phyloP scores from a whole-genome alignment of 2,329 filamentous ascomycete genomes.

The Botrytis elliptica region DNA sequence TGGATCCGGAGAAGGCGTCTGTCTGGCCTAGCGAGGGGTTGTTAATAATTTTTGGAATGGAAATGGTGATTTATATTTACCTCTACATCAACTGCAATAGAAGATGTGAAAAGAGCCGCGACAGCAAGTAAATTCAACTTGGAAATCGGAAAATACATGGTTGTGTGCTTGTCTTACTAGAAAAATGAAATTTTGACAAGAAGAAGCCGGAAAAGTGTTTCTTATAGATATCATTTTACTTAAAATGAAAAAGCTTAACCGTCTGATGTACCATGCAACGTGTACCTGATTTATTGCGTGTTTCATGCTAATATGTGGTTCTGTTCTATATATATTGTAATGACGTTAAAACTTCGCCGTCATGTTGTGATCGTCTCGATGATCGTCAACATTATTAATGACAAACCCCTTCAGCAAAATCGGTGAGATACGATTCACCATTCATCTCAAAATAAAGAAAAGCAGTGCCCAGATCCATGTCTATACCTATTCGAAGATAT shows the following conservation, averaged over 20 bases:
- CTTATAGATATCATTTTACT: neutral
- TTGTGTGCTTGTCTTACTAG: neutral
- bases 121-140: neutral
- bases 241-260: neutral
- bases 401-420: no score
- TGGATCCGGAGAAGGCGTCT: neutral
- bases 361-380: neutral
- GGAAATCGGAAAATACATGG: neutral
- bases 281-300: neutral
- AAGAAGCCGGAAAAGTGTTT: neutral
- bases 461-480: neutral
- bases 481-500: neutral
- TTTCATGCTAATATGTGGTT: conserved; percentile 10
- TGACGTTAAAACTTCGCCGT: neutral
- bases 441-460: neutral
- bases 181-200: neutral
- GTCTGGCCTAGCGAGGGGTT: neutral
- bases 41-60: neutral
- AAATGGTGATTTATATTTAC: neutral
- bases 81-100: neutral
- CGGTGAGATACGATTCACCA: neutral
- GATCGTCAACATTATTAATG: neutral
- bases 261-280: neutral
- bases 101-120: neutral
- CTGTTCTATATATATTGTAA: neutral